Conservation (phyloP, 139 green algal species). For the Zygnema circumcarinatum region DNA sequence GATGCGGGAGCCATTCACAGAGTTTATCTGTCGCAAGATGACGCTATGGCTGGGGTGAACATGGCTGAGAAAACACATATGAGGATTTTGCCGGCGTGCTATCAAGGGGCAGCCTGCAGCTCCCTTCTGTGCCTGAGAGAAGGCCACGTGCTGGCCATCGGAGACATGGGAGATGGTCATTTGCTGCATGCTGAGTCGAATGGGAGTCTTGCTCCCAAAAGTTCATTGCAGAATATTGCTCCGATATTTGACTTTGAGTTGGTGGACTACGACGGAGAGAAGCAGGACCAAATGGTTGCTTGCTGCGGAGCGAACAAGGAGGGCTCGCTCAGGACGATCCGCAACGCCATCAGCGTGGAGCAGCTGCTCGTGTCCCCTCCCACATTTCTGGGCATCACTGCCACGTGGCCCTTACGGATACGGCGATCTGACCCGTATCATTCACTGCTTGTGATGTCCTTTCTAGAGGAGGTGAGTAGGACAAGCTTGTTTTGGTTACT, state of each 20-base stretch:
- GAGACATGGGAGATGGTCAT: slow-evolving; percentile 24
- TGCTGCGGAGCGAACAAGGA: slow-evolving; percentile 17
- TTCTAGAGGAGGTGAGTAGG: slow-evolving; percentile 42
- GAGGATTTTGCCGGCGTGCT: neutral
- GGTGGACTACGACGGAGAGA: slow-evolving; percentile 41
- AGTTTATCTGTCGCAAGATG: neutral
- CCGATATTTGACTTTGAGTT: slow-evolving; percentile 55
- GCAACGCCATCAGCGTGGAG: slow-evolving; percentile 49
- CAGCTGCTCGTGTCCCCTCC: slow-evolving; percentile 28
- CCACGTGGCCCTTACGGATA: slow-evolving; percentile 47
- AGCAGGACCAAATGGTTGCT: slow-evolving; percentile 61
- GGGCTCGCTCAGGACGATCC: slow-evolving; percentile 41
- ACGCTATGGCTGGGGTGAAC: neutral
- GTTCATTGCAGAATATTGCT: slow-evolving; percentile 18
- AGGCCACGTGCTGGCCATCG: neutral
- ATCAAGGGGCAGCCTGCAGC: neutral
- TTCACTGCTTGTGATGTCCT: slow-evolving; percentile 61
- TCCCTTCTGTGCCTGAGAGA: slow-evolving; percentile 9
- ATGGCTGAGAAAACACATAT: neutral
- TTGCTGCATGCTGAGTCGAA: slow-evolving; percentile 22
- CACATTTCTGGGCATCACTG: slow-evolving; percentile 43
- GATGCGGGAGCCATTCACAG: neutral
- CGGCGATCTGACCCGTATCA: slow-evolving; percentile 31
- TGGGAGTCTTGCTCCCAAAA: neutral
- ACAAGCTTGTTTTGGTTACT: too few relatives aligned